Evolutionary conservation across 2,329 filamentous ascomycete genomes (phyloP), one percentile per base, ranked within the genome.

Genomic region (Chaetothyriales sp.): DNA sequence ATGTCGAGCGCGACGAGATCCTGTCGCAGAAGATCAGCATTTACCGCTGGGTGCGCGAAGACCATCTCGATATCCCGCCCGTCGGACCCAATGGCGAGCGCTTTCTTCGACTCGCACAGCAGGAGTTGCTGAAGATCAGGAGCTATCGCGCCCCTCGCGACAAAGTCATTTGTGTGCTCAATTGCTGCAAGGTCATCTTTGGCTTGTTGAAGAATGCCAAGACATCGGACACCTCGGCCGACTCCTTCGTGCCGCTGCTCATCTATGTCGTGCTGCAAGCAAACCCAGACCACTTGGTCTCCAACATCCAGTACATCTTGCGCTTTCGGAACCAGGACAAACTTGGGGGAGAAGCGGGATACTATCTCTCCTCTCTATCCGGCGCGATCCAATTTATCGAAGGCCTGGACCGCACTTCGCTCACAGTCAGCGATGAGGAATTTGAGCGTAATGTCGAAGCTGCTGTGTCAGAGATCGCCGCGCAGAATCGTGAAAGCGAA

Each of bases 121-220:
- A 95, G 77, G 92, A 98, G 68, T 74, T 98, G 13, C 71, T 94
- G 40, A 98, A 98, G 67, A 95, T 98, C 64, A 94, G 90, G 64
- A 92, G 86, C 7, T 98, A 98, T 65, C 81, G 94, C 60, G 92
- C 92, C n/a, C 92, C 92, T 3, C 76, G 92, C 61, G 92, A 98
- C 73, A 98, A 98, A 69, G 92, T 98, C 51, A 97, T 98, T 48
- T 98, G 92, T 67, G 88, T 97, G 46, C 72, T 98, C 51, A 98
- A 98, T 69, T 95, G 89, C 71, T 98, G 92, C 78, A 98, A 98
- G 70, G 94, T 98, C 57, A 97, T 98, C 57, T 97, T 98, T 68
- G 92, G 90, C 18, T 80, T 95, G 47, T 73, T 98, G 49, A 89
- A 90, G 59, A 94, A 95, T 65, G 82, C 87, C 50, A 94, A 94